These are phyloP conservation scores for Polyporus tsugae DNA, from an alignment of 1,284 basidiomycete genomes.

Conservation along the genomic window DNA sequence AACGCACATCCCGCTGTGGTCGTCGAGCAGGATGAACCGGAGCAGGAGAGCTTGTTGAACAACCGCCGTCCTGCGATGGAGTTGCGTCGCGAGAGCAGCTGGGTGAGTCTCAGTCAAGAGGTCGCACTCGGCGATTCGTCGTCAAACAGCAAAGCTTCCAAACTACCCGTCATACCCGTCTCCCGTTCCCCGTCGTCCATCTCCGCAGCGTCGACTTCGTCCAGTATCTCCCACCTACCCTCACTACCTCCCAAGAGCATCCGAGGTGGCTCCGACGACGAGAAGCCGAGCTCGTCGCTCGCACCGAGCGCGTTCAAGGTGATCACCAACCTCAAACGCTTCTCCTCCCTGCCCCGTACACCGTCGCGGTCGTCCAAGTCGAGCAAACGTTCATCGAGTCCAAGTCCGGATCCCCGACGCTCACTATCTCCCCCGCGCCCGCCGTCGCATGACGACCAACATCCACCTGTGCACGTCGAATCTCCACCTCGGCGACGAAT, in stretches of 20 bases:
- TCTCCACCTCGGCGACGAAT: conserved; percentile 27
- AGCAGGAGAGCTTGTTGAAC: conserved; percentile 8
- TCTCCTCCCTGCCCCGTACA: conserved; percentile 65
- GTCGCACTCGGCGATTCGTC: conserved; percentile 29
- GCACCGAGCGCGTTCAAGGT: conserved; percentile 39
- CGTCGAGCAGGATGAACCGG: conserved; percentile 24
- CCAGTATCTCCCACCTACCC: conserved; percentile 30
- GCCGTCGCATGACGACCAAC: conserved; percentile 14
- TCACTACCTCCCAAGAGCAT: conserved; percentile 59
- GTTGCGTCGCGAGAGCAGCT: conserved; percentile 43
- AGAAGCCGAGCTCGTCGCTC: conserved; percentile 24
- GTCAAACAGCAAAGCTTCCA: conserved; percentile 32
- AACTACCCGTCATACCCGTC: conserved; percentile 22
- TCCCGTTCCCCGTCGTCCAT: conserved; percentile 31
- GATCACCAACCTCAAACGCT: conserved; percentile 60
- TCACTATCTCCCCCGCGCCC: conserved; percentile 55
- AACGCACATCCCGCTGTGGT: conserved; percentile 26
- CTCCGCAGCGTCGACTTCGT: conserved; percentile 22
- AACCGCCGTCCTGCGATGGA: conserved; percentile 33
- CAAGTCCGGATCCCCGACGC: conserved; percentile 30
- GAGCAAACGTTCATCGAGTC: conserved; percentile 26
- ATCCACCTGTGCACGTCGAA: conserved; percentile 23
- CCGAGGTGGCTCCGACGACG: conserved; percentile 40
- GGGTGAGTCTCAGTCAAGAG: conserved; percentile 41
- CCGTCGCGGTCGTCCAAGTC: conserved; percentile 48